Percentiles rank a stretch among this genome's conserved stretches.
phyloP scores from a whole-genome alignment of 306 rosid genomes.

The Dryas drummondii region DNA sequence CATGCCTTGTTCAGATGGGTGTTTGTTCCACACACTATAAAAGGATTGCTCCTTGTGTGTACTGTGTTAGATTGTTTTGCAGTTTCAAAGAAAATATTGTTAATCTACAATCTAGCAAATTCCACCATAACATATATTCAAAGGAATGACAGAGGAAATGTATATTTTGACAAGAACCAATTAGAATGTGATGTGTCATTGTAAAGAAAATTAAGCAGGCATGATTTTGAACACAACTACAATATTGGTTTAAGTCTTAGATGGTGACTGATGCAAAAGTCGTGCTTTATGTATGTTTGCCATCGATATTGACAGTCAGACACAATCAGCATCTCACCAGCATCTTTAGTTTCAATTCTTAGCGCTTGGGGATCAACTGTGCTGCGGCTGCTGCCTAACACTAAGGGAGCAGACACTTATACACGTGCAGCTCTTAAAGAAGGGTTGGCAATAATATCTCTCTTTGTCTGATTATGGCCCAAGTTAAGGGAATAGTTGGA shows the following conservation, averaged over 20 bases:
- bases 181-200: no score
- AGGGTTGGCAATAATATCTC: constrained; percentile 1
- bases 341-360: no score
- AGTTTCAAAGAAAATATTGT: not conserved
- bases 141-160: not conserved
- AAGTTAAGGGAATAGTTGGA: constrained; percentile 3
- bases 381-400: no score
- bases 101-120: not conserved
- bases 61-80: not conserved
- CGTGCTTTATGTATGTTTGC: no score
- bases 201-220: no score
- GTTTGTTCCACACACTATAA: not conserved
- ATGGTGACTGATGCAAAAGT: not conserved
- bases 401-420: not conserved
- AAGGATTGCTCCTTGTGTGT: not conserved
- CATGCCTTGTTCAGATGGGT: not conserved
- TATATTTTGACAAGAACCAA: no score
- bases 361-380: no score
- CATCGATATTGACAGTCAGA: no score
- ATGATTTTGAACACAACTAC: not conserved
- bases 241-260: not conserved
- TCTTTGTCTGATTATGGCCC: constrained; percentile 16
- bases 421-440: constrained; percentile 7
- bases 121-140: not conserved
- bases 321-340: no score